These are phyloP conservation scores for Lactifluus subvellereus DNA, from an alignment of 768 basidiomycete species.

Conservation along the genomic window DNA sequence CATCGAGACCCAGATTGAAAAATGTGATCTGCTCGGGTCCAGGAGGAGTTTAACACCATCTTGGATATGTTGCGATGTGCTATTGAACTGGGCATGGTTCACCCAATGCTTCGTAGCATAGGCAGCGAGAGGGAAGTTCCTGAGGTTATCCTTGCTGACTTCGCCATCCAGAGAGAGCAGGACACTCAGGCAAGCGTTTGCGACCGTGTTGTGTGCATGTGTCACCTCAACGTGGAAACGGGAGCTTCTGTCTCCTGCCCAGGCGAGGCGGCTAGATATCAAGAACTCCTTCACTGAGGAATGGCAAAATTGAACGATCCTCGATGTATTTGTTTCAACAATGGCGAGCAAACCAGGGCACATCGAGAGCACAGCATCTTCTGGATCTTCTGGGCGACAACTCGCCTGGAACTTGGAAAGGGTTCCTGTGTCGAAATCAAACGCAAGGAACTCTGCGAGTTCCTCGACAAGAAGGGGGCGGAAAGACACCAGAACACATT, in stretches of 20 bases:
- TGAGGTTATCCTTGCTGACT: not conserved
- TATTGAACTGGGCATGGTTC: not conserved
- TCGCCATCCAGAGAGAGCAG: not conserved
- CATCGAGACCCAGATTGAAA: not conserved
- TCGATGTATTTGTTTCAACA: not conserved
- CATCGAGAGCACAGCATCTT: not conserved
- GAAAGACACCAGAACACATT: not conserved
- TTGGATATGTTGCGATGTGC: not conserved
- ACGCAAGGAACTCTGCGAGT: not conserved
- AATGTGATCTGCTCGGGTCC: not conserved
- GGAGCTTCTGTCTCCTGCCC: not conserved
- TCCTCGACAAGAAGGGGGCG: not conserved
- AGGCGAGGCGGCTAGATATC: not conserved
- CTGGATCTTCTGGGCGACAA: not conserved
- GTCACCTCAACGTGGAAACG: not conserved
- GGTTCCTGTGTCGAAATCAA: not conserved
- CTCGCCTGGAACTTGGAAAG: not conserved
- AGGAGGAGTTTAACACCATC: not conserved
- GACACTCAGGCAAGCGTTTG: not conserved
- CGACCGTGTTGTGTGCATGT: not conserved
- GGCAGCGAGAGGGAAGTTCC: not conserved
- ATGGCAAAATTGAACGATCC: not conserved
- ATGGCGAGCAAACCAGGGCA: not conserved
- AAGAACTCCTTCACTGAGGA: not conserved
- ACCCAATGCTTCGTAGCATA: not conserved